A percentile compares a stretch with the other conserved stretches of the same genome.
These are phyloP conservation scores for Monarda citriodora DNA, from an alignment of 305 asterid genomes.

Conservation along the genomic window DNA sequence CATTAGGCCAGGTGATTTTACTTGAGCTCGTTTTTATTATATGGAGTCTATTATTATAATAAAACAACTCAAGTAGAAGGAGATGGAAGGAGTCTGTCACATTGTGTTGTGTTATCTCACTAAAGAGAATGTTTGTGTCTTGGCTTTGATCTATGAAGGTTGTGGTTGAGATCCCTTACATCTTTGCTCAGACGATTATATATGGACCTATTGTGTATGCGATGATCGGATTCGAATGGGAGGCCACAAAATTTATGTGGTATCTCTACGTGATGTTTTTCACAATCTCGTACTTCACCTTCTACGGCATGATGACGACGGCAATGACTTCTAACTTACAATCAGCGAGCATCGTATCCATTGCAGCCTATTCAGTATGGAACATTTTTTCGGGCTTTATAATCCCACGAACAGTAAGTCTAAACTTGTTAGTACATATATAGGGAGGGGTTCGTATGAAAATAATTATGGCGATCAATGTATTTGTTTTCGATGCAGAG, in stretches of 20 bases:
- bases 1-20: conserved; percentile 27
- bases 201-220: conserved; percentile 39
- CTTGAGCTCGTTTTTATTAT: too few relatives aligned
- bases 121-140: too few relatives aligned
- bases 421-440: too few relatives aligned
- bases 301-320: conserved; percentile 44
- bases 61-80: too few relatives aligned
- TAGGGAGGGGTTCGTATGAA: too few relatives aligned
- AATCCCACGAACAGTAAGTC: conserved; percentile 48
- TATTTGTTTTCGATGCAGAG: not conserved
- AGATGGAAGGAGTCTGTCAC: too few relatives aligned
- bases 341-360: conserved; percentile 25
- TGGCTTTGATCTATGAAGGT: too few relatives aligned
- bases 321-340: conserved; percentile 40
- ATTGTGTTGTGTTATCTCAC: too few relatives aligned
- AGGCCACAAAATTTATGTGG: conserved; percentile 37
- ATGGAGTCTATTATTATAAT: too few relatives aligned
- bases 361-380: conserved; percentile 28
- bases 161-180: too few relatives aligned
- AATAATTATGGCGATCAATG: not conserved
- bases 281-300: conserved; percentile 31
- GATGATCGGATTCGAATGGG: conserved; percentile 54
- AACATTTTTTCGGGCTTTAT: conserved; percentile 47
- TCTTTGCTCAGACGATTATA: conserved; percentile 20
- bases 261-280: conserved; percentile 34